Conservation (phyloP, 2,329 filamentous ascomycete species). For the Waltergamsia citrina region DNA sequence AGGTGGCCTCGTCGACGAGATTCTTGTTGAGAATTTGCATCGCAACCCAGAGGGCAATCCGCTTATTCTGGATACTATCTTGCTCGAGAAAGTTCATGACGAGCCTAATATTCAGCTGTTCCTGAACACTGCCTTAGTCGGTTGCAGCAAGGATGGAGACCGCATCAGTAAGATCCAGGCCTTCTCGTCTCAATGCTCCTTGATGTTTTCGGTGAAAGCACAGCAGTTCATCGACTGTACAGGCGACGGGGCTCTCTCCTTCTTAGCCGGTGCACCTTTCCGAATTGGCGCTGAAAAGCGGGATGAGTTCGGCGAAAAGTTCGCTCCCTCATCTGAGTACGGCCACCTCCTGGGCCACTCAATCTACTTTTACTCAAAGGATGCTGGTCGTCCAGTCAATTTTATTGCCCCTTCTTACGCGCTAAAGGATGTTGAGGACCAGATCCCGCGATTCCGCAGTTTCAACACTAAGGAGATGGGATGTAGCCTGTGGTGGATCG, state of each 20-base stretch:
- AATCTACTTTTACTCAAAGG: slow-evolving; percentile 15
- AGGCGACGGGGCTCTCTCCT: slow-evolving; percentile 12
- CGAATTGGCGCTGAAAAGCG: slow-evolving; percentile 12
- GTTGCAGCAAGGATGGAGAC: slow-evolving; percentile 11
- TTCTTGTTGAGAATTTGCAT: slow-evolving; percentile 13
- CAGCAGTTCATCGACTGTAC: slow-evolving; percentile 13
- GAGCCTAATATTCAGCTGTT: slow-evolving; percentile 13
- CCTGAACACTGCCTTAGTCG: slow-evolving; percentile 13
- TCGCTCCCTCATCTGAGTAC: slow-evolving; percentile 13
- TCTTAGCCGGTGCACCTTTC: slow-evolving; percentile 14
- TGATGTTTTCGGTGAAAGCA: slow-evolving; percentile 17
- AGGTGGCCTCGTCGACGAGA: slow-evolving; percentile 14
- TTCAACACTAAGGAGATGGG: slow-evolving; percentile 15
- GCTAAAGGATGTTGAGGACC: slow-evolving; percentile 11
- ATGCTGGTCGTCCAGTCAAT: slow-evolving; percentile 10
- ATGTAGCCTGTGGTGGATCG: slow-evolving; percentile 15
- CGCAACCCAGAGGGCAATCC: slow-evolving; percentile 15
- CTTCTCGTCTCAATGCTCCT: slow-evolving; percentile 13
- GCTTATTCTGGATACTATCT: slow-evolving; percentile 12
- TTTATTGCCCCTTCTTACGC: slow-evolving; percentile 14
- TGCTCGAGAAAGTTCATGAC: slow-evolving; percentile 13
- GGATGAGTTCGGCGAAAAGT: slow-evolving; percentile 13
- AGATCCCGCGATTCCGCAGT: slow-evolving; percentile 14
- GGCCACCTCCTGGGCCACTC: slow-evolving; percentile 15
- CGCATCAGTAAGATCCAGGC: slow-evolving; percentile 11